These are phyloP conservation scores for Monosporascus sp. DNA, from an alignment of 2,329 filamentous ascomycete species.

Conservation along the genomic window DNA sequence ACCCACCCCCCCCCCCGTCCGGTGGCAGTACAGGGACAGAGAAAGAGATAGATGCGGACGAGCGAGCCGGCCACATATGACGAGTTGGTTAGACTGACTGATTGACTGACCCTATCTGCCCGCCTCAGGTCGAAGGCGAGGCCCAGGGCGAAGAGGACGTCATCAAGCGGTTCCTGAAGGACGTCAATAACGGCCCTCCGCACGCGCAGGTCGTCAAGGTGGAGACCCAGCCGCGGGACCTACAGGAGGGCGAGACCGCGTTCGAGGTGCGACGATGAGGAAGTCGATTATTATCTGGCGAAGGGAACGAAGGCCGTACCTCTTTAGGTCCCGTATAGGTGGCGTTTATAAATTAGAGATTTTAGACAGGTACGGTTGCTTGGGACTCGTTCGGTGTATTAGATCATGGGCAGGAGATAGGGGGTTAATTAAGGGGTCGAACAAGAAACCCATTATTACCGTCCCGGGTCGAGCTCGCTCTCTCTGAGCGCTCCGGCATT, in stretches of 20 bases:
- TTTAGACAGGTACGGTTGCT: too few species aligned
- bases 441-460: too few species aligned
- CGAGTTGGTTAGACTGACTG: too few species aligned
- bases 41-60: too few species aligned
- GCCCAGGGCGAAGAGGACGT: constrained; percentile 68
- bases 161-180: constrained; percentile 65
- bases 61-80: too few species aligned
- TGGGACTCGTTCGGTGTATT: too few species aligned
- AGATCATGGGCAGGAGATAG: too few species aligned
- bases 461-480: too few species aligned
- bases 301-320: constrained; percentile 1
- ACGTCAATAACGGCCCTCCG: constrained; percentile 69
- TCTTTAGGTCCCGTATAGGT: not conserved
- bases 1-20: too few species aligned
- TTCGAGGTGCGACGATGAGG: constrained; percentile 52
- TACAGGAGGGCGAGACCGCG: constrained; percentile 60
- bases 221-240: constrained; percentile 61
- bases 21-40: too few species aligned
- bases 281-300: not conserved
- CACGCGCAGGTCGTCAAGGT: constrained; percentile 69
- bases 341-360: not conserved
- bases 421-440: too few species aligned
- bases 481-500: too few species aligned
- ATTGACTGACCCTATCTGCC: constrained; percentile 1
- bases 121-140: constrained; percentile 75